These are phyloP conservation scores for Artemisia argyi DNA, from an alignment of 129 eudicot genomes.

Conservation along the genomic window DNA sequence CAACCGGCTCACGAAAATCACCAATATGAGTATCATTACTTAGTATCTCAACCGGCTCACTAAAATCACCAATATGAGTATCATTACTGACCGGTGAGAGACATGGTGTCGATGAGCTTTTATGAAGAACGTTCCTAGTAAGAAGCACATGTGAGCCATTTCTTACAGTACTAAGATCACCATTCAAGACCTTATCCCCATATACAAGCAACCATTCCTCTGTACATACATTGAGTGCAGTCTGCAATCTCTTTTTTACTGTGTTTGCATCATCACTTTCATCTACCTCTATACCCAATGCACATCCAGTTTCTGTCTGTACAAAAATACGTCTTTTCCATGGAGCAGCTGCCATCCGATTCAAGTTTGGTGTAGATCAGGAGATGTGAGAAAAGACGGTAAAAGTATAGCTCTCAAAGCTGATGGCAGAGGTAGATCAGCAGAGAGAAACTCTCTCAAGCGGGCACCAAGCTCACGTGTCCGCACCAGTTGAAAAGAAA, in stretches of 20 bases:
- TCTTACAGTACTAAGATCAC: slow-evolving; percentile 19
- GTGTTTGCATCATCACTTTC: slow-evolving; percentile 15
- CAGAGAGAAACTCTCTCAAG: slow-evolving; percentile 4
- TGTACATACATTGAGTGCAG: background rate
- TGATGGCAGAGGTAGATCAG: background rate
- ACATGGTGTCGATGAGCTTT: slow-evolving; percentile 19
- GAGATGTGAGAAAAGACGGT: background rate
- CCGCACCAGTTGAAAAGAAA: background rate
- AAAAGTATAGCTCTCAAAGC: background rate
- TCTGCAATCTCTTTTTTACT: slow-evolving; percentile 17
- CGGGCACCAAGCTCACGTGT: background rate
- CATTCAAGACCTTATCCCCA: slow-evolving; percentile 16
- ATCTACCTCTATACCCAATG: slow-evolving; percentile 13
- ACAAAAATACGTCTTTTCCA: slow-evolving; percentile 20
- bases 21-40: background rate
- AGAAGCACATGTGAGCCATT: slow-evolving; percentile 21
- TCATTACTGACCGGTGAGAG: slow-evolving; percentile 8
- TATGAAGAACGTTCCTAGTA: slow-evolving; percentile 10
- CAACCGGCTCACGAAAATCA: no score
- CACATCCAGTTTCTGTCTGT: slow-evolving; percentile 25
- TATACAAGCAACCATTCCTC: slow-evolving; percentile 11
- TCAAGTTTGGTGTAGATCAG: background rate
- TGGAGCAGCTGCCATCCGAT: background rate
- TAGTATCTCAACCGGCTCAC: background rate
- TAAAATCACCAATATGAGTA: no score